Conservation (phyloP, 2,329 filamentous ascomycete species). For the Macroventuria anomochaeta region DNA sequence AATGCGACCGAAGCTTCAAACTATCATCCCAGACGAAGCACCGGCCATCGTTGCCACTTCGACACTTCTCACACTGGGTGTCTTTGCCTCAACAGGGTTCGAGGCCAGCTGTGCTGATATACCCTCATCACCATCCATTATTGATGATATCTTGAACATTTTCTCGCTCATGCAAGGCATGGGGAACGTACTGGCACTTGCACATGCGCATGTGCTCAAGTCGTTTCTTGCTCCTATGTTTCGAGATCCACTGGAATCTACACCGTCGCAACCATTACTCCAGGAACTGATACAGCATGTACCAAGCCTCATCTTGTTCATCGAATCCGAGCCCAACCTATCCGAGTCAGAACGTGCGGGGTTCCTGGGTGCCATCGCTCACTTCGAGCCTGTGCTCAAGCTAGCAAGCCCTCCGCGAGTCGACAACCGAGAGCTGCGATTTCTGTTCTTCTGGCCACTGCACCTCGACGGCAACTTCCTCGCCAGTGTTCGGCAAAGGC, state of each 20-base stretch:
- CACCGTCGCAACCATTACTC: constrained; percentile 39
- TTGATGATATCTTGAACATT: constrained; percentile 44
- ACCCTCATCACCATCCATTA: constrained; percentile 18
- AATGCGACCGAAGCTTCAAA: constrained; percentile 38
- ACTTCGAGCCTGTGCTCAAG: constrained; percentile 31
- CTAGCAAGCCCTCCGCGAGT: constrained; percentile 29
- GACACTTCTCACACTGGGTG: constrained; percentile 38
- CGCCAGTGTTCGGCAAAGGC: constrained; percentile 36
- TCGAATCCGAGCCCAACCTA: constrained; percentile 30
- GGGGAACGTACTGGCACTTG: constrained; percentile 36
- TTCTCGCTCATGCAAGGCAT: constrained; percentile 48
- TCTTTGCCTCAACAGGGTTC: constrained; percentile 41
- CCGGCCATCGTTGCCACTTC: constrained; percentile 41
- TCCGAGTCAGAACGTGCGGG: constrained; percentile 24
- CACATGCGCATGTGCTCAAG: constrained; percentile 25
- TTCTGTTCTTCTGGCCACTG: constrained; percentile 49
- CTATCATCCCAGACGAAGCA: constrained; percentile 40
- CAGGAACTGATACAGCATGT: constrained; percentile 29
- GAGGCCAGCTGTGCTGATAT: constrained; percentile 24
- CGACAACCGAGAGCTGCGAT: constrained; percentile 46
- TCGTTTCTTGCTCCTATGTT: constrained; percentile 37
- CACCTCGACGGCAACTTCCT: constrained; percentile 44
- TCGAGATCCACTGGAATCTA: constrained; percentile 24
- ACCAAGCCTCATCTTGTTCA: constrained; percentile 27
- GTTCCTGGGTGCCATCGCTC: constrained; percentile 24